phyloP scores from a whole-genome alignment of 202 grass and related monocot species.

The Musa balbisiana region DNA sequence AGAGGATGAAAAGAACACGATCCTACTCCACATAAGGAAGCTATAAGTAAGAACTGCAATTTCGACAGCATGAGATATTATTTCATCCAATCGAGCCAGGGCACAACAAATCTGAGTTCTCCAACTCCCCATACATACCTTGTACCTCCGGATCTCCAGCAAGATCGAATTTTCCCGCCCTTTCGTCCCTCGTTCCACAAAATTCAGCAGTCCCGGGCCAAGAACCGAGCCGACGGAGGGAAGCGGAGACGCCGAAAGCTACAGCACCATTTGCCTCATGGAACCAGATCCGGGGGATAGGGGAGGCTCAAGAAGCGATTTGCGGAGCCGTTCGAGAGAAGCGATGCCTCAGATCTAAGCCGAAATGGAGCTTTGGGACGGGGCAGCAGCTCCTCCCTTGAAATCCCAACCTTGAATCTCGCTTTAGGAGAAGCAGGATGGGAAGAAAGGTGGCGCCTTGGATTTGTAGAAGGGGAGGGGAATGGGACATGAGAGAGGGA shows the following conservation, averaged over 20 bases:
- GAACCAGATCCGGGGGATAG: conserved; percentile 2
- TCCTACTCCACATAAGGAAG: not conserved
- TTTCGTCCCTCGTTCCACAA: not conserved
- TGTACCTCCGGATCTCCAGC: conserved; percentile 4
- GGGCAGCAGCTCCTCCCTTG: not conserved
- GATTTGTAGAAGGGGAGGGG: not conserved
- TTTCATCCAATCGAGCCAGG: not conserved
- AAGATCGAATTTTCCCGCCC: not conserved
- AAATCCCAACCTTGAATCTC: not conserved
- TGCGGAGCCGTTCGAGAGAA: not conserved
- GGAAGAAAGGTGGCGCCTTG: not conserved
- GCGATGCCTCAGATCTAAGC: not conserved
- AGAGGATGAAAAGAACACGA: not conserved
- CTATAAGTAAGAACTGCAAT: no score
- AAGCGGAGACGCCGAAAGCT: not conserved
- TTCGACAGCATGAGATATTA: no score
- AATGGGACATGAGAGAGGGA: conserved; percentile 4
- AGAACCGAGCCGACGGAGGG: no score
- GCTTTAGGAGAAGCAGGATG: not conserved
- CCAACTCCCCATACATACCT: conserved; percentile 9
- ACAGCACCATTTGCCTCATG: not conserved
- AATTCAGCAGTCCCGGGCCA: not conserved
- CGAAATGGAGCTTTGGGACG: not conserved
- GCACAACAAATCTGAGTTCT: not conserved
- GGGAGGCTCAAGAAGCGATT: not conserved